A percentile compares a stretch with the other conserved stretches of the same genome.
These are phyloP conservation scores for Imleria badia DNA, from an alignment of 768 basidiomycete species.

Conservation along the genomic window DNA sequence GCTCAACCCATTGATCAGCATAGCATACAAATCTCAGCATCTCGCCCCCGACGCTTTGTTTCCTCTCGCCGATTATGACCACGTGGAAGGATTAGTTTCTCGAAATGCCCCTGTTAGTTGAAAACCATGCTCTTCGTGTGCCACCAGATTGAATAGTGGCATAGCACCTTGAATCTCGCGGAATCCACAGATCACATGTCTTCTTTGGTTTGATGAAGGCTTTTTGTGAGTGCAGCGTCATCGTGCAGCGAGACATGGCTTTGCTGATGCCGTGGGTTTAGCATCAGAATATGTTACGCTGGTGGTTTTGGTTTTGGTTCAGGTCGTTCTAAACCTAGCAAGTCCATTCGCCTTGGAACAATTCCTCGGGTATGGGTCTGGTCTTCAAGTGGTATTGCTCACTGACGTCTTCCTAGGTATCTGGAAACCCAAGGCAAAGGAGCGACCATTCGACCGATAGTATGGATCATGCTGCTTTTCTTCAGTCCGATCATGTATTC, in stretches of 20 bases:
- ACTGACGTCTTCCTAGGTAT: conserved; percentile 38
- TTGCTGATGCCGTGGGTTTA: neutral
- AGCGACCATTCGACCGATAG: conserved; percentile 57
- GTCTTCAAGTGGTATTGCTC: neutral
- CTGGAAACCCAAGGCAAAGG: conserved; percentile 53
- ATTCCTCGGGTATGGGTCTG: conserved; percentile 5
- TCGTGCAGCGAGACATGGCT: neutral
- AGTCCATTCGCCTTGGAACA: conserved; percentile 9
- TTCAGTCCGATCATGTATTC: conserved; percentile 44
- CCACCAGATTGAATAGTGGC: neutral
- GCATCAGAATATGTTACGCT: conserved; percentile 1
- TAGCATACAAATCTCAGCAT: conserved; percentile 41
- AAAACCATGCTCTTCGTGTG: neutral
- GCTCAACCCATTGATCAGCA: conserved; percentile 49
- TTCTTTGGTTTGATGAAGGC: conserved; percentile 1
- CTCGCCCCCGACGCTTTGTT: conserved; percentile 43
- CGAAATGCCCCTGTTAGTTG: conserved; percentile 31
- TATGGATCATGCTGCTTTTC: conserved; percentile 61
- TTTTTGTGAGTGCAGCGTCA: conserved; percentile 2
- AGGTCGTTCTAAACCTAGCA: neutral
- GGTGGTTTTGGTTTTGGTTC: neutral
- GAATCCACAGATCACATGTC: neutral
- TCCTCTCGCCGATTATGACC: conserved; percentile 50
- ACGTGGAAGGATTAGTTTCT: conserved; percentile 31
- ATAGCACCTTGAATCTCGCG: neutral